Evolutionary conservation across 169 alveolate species (phyloP).

Genomic region (Plasmodium gaboni): DNA sequence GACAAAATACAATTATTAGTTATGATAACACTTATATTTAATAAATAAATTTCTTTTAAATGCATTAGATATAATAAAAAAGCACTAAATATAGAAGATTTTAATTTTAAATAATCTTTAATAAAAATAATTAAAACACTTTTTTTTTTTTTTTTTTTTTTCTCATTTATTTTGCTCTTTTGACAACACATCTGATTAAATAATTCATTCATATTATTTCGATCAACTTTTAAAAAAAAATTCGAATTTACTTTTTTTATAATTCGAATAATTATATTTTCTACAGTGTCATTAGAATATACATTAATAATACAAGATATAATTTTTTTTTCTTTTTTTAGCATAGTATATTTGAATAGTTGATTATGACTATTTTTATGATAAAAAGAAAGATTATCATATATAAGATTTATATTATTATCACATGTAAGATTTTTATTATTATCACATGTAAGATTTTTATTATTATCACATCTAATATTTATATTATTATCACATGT

Average conservation of each 20-base stretch:
- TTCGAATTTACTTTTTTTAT: constrained; percentile 33
- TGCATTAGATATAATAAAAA: constrained; percentile 39
- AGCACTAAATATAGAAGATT: constrained; percentile 38
- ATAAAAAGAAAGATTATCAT: too few species aligned
- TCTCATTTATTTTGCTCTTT: not conserved
- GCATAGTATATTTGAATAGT: not conserved
- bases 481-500: too few species aligned
- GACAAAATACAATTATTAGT: constrained; percentile 42
- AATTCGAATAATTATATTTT: constrained; percentile 43
- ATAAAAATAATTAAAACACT: constrained; percentile 43
- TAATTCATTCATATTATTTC: constrained; percentile 28
- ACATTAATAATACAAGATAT: constrained; percentile 34
- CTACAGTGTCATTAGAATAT: constrained; percentile 42
- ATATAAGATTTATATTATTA: not conserved
- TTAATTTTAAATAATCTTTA: constrained; percentile 58
- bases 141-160: constrained; percentile 1
- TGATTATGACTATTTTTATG: not conserved
- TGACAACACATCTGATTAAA: constrained; percentile 16
- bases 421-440: not conserved
- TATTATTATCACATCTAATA: not conserved
- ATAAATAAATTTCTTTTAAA: constrained; percentile 41
- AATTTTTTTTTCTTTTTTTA: constrained; percentile 10
- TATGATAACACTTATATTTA: constrained; percentile 59
- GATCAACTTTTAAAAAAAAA: constrained; percentile 17
- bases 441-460: not conserved